Base-by-base conservation (phyloP, 495 filamentous ascomycete species). In the Penicillium herquei region DNA sequence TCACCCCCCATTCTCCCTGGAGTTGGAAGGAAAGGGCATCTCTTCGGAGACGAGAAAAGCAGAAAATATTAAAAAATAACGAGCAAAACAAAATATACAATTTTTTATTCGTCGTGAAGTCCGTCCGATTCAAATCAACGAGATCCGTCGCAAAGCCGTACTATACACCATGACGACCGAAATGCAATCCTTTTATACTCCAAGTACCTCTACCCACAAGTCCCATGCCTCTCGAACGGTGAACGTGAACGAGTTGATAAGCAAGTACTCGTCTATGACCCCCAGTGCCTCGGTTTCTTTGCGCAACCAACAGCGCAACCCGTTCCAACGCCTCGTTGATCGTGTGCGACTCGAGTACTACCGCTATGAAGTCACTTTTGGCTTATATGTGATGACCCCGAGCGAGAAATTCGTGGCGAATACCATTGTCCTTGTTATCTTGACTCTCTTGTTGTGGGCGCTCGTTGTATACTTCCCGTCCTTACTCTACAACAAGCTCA, bases 291-390 rank as follows among this genome's bases (percentile, higher is more conserved):
- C 63, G 12, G 55, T 48, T 16, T 41, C 59, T 13, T 44, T 62
- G 39, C 49, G 51, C 17, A 61, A 59, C 18, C 39, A 62, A 14
- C 61, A 54, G 13, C 65, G 62, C 31, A 70, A 69, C 48, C 51
- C 66, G 4, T 13, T 74, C 32, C 68, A 68, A 51, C 68, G 70
- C 26, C 35, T 80, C 37, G 52, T 79, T 51, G 78, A 81, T 50
- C 81, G 81, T 65, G 70, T 88, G 26, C 78, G 79, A 57, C 78
- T 85, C 46, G 87, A 87, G 66, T 81, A 84, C 58, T 90, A 90
- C 66, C 87, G 88, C 62, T 89, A 89, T 65, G 86, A 89, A 67
- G 87, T 89, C 56, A 89, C 87, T 8, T 87, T 87, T 64, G 80
- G 83, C 34, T 72, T 89, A 18, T 90, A 90, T 68, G 88, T 89